These are phyloP conservation scores for Niveomyces coronatus DNA, from an alignment of 2,329 filamentous ascomycete genomes.

Conservation along the genomic window DNA sequence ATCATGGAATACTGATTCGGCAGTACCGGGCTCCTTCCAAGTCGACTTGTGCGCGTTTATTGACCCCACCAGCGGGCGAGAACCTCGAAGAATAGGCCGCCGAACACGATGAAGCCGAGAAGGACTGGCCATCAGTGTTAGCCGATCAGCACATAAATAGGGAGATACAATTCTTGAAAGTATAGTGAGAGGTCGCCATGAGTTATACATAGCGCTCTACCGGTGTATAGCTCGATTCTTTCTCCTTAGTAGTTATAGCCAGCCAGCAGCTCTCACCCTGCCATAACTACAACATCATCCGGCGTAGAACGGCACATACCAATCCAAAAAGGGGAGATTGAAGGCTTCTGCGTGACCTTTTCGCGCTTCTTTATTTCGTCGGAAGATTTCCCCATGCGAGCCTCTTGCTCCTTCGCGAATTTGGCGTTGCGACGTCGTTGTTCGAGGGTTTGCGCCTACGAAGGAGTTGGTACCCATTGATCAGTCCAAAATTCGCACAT, in stretches of 20 bases:
- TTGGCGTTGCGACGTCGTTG: constrained; percentile 73
- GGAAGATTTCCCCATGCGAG: constrained; percentile 65
- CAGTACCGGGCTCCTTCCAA: too few relatives aligned
- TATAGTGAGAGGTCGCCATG: too few relatives aligned
- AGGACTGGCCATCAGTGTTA: constrained; percentile 28
- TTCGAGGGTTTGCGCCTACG: constrained; percentile 70
- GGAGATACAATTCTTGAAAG: too few relatives aligned
- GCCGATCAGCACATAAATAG: neutral
- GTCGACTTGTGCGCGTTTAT: constrained; percentile 5
- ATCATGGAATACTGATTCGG: too few relatives aligned
- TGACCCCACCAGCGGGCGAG: constrained; percentile 38
- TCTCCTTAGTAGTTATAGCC: too few relatives aligned
- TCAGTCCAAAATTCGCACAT: neutral
- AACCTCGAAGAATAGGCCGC: constrained; percentile 48
- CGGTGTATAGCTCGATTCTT: too few relatives aligned
- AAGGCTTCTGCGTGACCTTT: constrained; percentile 44
- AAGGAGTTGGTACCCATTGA: neutral
- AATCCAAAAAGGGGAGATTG: constrained; percentile 55
- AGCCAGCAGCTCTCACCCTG: too few relatives aligned
- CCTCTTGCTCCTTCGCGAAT: constrained; percentile 63
- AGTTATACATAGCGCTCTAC: too few relatives aligned
- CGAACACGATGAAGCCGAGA: constrained; percentile 51
- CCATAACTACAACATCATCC: too few relatives aligned
- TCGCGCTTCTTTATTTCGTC: constrained; percentile 49
- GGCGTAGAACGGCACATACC: constrained; percentile 31